Evolutionary conservation across 2,329 filamentous ascomycete genomes (phyloP).

Genomic region (Penicillium griseofulvum): DNA sequence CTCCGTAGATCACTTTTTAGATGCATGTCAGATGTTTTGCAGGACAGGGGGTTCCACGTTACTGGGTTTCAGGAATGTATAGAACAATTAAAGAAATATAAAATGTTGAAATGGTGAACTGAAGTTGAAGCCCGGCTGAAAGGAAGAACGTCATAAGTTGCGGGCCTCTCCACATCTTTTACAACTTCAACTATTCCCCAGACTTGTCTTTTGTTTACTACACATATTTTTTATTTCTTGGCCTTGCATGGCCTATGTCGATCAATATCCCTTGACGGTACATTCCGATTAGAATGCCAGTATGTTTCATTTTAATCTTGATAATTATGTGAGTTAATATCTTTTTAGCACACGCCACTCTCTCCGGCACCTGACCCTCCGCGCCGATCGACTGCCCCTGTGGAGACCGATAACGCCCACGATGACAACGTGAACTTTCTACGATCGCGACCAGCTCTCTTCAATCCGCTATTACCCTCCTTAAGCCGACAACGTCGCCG

Average conservation of each 20-base stretch:
- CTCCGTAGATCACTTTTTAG: neutral
- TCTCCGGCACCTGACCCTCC: conserved; percentile 39
- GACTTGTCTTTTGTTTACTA: neutral
- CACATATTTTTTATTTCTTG: neutral
- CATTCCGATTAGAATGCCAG: conserved; percentile 22
- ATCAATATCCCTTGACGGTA: conserved; percentile 9
- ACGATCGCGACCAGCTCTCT: conserved; percentile 38
- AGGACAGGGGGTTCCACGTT: neutral
- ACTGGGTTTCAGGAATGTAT: neutral
- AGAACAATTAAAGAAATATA: neutral
- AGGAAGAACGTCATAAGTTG: conserved; percentile 14
- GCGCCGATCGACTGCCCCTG: conserved; percentile 49
- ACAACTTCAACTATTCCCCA: neutral
- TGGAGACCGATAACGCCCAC: conserved; percentile 45
- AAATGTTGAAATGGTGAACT: no score
- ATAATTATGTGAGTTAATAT: neutral
- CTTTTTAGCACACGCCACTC: conserved; percentile 26
- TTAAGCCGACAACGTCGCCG: conserved; percentile 35
- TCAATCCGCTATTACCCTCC: conserved; percentile 24
- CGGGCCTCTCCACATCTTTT: neutral
- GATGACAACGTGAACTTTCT: conserved; percentile 54
- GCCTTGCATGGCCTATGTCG: conserved; percentile 8
- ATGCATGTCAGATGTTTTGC: neutral
- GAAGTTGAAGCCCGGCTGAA: conserved; percentile 3
- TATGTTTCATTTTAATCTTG: conserved; percentile 27